phyloP scores from a whole-genome alignment of 352 stramenopile genomes.

The Elongisporangium anandrum region DNA sequence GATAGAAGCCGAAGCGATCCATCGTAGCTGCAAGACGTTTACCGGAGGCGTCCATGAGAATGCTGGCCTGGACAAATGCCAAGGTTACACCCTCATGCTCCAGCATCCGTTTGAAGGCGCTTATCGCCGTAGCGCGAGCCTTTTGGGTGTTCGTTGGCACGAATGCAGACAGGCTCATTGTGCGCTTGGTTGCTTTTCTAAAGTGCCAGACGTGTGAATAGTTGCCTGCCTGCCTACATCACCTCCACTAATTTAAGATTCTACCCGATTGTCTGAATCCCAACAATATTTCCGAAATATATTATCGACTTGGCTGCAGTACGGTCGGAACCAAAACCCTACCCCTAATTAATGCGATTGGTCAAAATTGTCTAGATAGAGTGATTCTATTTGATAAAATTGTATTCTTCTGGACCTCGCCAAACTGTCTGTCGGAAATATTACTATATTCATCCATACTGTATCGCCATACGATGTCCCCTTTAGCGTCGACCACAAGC shows the following conservation, averaged over 20 bases:
- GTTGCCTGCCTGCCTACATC: no score
- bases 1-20: conserved; percentile 10
- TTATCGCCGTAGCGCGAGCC: conserved; percentile 5
- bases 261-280: conserved; percentile 2
- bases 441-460: no score
- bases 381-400: no score
- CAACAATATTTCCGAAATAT: conserved; percentile 6
- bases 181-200: conserved; percentile 2
- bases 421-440: no score
- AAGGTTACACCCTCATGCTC: conserved; percentile 1
- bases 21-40: conserved; percentile 5
- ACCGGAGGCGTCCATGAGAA: background rate
- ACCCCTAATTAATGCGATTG: no score
- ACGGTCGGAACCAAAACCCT: background rate
- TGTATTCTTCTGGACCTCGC: no score
- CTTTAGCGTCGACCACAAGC: no score
- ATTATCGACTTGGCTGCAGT: conserved; percentile 3
- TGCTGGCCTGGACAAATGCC: conserved; percentile 4
- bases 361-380: no score
- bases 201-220: background rate
- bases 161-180: conserved; percentile 9
- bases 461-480: no score
- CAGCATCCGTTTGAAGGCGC: conserved; percentile 4
- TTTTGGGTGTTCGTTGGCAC: conserved; percentile 12
- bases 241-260: background rate